These are phyloP conservation scores for Macroventuria anomochaeta DNA, from an alignment of 2,329 filamentous ascomycete genomes.

Conservation along the genomic window DNA sequence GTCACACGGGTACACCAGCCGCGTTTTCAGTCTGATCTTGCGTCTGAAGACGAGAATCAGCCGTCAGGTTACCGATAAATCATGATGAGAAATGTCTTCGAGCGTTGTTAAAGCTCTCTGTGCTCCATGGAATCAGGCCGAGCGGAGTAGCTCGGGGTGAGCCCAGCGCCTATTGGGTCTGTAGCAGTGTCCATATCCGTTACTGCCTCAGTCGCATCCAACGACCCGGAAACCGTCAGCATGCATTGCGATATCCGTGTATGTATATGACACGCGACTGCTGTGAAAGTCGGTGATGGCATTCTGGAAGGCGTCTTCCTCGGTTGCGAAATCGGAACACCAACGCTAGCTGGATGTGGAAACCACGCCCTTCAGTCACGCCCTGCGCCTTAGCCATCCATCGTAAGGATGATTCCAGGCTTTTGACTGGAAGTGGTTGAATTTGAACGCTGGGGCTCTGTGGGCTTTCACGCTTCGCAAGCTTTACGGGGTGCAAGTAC, in stretches of 20 bases:
- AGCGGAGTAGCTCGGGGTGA: background rate
- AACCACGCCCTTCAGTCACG: constrained; percentile 1
- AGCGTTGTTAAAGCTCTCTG: too few species aligned
- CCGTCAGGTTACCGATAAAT: too few species aligned
- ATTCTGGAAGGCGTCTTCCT: background rate
- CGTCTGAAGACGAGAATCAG: too few species aligned
- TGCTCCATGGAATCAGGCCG: too few species aligned
- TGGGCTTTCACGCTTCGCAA: background rate
- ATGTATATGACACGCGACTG: background rate
- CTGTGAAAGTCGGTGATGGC: background rate
- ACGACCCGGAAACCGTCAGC: background rate
- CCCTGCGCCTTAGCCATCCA: background rate
- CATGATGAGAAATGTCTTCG: too few species aligned
- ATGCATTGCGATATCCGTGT: background rate
- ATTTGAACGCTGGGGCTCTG: too few species aligned
- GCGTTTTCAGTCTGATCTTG: too few species aligned
- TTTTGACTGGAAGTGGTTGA: background rate
- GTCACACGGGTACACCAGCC: too few species aligned
- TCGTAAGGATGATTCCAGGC: background rate
- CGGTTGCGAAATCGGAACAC: constrained; percentile 5
- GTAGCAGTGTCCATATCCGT: background rate
- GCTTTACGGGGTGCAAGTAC: too few species aligned
- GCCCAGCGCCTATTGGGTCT: background rate
- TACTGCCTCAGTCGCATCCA: background rate
- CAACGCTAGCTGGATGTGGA: background rate